Conservation (phyloP, 306 rosid genomes). For the Elaeagnus macrophylla region DNA sequence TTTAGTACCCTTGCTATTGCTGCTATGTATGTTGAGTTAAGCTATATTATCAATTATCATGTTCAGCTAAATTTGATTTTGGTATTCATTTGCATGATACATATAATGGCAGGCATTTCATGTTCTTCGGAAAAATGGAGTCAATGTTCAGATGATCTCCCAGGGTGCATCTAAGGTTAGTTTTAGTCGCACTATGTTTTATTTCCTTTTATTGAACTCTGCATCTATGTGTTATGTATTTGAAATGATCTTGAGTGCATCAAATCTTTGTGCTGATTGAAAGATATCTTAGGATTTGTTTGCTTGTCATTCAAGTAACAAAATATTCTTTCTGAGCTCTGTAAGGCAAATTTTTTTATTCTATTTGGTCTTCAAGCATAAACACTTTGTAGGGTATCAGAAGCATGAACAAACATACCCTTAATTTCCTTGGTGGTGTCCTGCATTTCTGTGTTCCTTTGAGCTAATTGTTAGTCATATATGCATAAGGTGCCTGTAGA, state of each 20-base stretch:
- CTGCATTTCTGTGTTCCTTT: too few species aligned
- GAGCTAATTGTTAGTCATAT: too few species aligned
- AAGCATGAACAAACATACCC: too few species aligned
- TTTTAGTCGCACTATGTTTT: not conserved
- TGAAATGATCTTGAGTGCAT: too few species aligned
- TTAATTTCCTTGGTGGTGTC: not conserved
- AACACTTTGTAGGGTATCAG: too few species aligned
- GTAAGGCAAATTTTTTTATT: too few species aligned
- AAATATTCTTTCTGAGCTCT: too few species aligned
- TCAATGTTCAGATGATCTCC: constrained; percentile 97
- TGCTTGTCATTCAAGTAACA: too few species aligned
- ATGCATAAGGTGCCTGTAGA: not conserved
- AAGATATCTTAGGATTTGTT: too few species aligned
- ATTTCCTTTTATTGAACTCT: not conserved
- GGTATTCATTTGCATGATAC: constrained; percentile 10
- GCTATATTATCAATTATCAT: not conserved
- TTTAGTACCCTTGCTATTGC: not conserved
- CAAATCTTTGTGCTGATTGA: too few species aligned
- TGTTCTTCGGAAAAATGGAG: constrained; percentile 69
- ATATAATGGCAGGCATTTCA: constrained; percentile 55
- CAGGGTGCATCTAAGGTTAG: constrained; percentile 89
- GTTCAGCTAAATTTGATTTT: not conserved
- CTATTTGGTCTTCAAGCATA: too few species aligned
- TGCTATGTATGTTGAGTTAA: constrained; percentile 7
- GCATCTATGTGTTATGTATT: too few species aligned